A percentile compares a stretch with the other conserved stretches of the same genome.
phyloP scores from a whole-genome alignment of 2,329 filamentous ascomycete species.

The Pestalotiopsis fici region DNA sequence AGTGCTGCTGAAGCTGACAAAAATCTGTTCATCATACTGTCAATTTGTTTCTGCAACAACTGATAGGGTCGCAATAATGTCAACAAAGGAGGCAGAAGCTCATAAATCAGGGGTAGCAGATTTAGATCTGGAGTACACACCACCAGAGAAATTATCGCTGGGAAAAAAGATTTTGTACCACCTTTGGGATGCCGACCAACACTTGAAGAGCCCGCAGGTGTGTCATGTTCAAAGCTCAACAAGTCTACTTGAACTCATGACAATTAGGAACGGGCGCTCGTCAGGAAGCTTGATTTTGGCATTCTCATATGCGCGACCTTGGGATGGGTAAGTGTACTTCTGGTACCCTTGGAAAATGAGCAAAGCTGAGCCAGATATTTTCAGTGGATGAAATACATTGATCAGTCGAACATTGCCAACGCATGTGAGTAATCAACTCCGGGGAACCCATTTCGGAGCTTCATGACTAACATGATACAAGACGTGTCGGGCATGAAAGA shows the following conservation, averaged over 20 bases:
- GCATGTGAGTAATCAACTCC: constrained; percentile 2
- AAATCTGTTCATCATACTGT: no score
- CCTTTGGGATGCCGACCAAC: constrained; percentile 14
- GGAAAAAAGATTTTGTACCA: constrained; percentile 13
- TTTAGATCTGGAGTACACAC: background rate
- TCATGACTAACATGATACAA: background rate
- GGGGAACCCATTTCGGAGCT: background rate
- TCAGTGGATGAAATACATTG: constrained; percentile 16
- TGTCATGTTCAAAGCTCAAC: background rate
- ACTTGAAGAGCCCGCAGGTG: constrained; percentile 11
- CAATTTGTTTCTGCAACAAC: background rate
- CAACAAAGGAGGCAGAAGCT: background rate
- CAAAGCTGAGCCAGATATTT: background rate
- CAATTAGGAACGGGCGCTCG: constrained; percentile 10
- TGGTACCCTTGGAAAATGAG: background rate
- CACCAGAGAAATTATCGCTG: constrained; percentile 7
- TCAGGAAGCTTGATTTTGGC: constrained; percentile 14
- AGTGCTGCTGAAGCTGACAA: background rate
- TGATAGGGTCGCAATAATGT: background rate
- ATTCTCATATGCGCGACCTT: constrained; percentile 12
- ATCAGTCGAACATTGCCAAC: constrained; percentile 11
- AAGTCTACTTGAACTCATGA: background rate
- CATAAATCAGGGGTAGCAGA: background rate
- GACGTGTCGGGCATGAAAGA: constrained; percentile 13
- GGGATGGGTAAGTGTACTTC: constrained; percentile 5